phyloP scores from a whole-genome alignment of 805 yeast genomes.

The Lipomyces mesembrius region DNA sequence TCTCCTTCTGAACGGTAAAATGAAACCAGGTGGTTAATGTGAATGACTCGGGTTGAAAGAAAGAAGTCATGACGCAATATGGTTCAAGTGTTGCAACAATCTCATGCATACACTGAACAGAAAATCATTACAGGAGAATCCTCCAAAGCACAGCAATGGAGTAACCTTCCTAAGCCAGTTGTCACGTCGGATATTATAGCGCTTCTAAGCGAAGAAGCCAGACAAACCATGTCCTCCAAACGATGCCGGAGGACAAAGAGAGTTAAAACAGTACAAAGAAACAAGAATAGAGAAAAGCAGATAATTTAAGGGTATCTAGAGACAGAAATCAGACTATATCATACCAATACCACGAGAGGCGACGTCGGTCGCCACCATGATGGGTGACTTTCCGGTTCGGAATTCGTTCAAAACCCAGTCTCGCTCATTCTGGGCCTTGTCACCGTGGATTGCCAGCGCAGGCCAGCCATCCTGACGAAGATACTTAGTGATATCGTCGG shows the following conservation, averaged over 20 bases:
- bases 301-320: constrained; percentile 3
- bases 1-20: constrained; percentile 7
- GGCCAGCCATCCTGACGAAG: constrained; percentile 98
- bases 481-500: constrained; percentile 91
- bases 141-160: background rate
- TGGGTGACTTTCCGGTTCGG: constrained; percentile 88
- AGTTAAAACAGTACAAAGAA: constrained; percentile 1
- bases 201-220: background rate
- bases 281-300: constrained; percentile 7
- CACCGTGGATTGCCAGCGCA: constrained; percentile 98
- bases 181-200: background rate
- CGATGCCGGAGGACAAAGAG: background rate
- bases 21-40: background rate
- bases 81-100: background rate
- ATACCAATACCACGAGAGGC: constrained; percentile 99
- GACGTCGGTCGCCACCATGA: constrained; percentile 99
- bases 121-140: background rate
- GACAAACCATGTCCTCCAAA: background rate
- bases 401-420: constrained; percentile 97
- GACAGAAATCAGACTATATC: constrained; percentile 44
- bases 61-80: constrained; percentile 5
- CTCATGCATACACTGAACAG: constrained; percentile 2
- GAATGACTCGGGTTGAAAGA: constrained; percentile 1
- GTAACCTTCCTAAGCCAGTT: background rate
- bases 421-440: constrained; percentile 95